Base-by-base conservation (phyloP, 2,329 filamentous ascomycete species). In the Colletotrichum filicis region DNA sequence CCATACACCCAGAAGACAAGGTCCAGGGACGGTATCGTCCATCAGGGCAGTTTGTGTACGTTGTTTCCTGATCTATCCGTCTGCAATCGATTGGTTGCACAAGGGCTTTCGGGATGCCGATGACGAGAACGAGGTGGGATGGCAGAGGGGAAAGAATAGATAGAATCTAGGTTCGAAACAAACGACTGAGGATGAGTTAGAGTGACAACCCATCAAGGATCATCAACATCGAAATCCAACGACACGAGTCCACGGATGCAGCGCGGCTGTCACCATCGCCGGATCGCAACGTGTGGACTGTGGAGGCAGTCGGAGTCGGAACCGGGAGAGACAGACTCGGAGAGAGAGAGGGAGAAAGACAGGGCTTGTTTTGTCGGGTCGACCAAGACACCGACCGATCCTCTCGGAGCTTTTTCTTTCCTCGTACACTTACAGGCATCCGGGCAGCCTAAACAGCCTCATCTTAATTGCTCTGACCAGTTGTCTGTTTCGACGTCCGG, bases 121-220 rank as follows among this genome's bases (percentile, higher is more conserved):
- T 55, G 59, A 58, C 65, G 65, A 72, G 59, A 68, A 72, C 69
- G 62, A 67, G 59, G 65, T 55, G 59, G 58, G 24, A 46, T 24
- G 59, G 30, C 19, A 49, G 30, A 49, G 30, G 32, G 12, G 42
- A 49, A 49, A 49, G 42, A 49, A 49, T 22, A 46, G 42, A 56
- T 16, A 62, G n/a, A 52, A 5, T 52, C 24, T 4, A 26, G 22
- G 28, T 63, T 63, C 30, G 60, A 24, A 63, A 63, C 28, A 24
- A n/a, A 24, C 35, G 22, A n/a, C 19, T 12, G 57, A 66, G 26
- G n/a, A 28, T 42, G 60, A 52, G 32, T 42, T 35, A 11, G 19
- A 32, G 12, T 24, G 24, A 37, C 35, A 30, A 30, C 35, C 35
- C 30, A 35, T 37, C 3, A 35, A 26, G 12, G 24, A 68, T 62